phyloP scores from a whole-genome alignment of 1,284 basidiomycete species.

The Apiotrichum domesticum region DNA sequence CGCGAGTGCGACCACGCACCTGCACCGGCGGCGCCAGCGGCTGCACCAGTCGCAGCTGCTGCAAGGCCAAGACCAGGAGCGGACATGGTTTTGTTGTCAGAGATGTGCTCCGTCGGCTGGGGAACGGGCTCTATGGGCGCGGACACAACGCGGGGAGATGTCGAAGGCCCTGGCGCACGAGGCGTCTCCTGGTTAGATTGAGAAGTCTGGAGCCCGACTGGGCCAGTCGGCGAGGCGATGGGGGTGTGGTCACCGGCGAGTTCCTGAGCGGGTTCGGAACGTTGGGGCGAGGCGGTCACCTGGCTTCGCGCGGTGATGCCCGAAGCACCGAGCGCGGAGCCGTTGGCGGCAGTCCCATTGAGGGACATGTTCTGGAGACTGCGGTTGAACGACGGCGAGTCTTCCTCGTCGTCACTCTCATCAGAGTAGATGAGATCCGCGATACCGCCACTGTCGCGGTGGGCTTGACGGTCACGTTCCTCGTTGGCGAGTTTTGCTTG shows the following conservation, averaged over 20 bases:
- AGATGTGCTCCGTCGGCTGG: background rate
- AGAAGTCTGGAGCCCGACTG: background rate
- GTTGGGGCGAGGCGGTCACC: background rate
- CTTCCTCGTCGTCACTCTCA: slow-evolving; percentile 47
- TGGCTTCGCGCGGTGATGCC: background rate
- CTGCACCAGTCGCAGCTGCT: background rate
- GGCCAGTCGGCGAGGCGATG: background rate
- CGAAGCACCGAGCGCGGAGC: background rate
- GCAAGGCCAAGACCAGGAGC: background rate
- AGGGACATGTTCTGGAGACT: slow-evolving; percentile 6
- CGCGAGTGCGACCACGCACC: background rate
- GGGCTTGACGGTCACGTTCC: slow-evolving; percentile 52
- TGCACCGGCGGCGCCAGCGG: background rate
- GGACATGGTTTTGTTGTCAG: background rate
- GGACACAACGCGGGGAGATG: background rate
- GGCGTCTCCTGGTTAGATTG: background rate
- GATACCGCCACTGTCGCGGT: slow-evolving; percentile 33
- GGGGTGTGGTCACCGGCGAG: background rate
- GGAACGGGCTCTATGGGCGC: background rate
- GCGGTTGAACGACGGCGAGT: slow-evolving; percentile 6
- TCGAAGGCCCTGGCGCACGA: background rate
- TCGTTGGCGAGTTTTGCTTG: slow-evolving; percentile 54
- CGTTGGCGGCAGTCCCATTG: slow-evolving; percentile 10
- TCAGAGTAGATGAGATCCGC: slow-evolving; percentile 45
- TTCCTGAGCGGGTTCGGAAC: background rate